Percentiles rank a stretch among this genome's conserved stretches.
phyloP scores from a whole-genome alignment of 305 asterid genomes.

The Ajuga reptans region DNA sequence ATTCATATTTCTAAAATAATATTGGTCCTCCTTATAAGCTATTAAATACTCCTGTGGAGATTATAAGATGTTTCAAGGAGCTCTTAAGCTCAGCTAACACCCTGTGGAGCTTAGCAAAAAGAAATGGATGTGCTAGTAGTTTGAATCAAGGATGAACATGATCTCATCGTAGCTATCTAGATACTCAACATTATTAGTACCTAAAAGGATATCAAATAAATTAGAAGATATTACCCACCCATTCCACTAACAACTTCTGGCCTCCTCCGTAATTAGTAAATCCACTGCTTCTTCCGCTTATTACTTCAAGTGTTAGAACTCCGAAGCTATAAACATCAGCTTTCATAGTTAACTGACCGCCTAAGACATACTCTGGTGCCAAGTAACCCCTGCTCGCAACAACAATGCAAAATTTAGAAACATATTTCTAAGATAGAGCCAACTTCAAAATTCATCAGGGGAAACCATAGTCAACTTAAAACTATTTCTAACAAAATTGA shows the following conservation, averaged over 20 bases:
- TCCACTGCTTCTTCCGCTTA: constrained; percentile 68
- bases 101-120: neutral
- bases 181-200: neutral
- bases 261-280: constrained; percentile 42
- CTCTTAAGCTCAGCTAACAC: no score
- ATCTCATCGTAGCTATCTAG: neutral
- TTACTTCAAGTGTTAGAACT: constrained; percentile 62
- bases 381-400: constrained; percentile 70
- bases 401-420: constrained; percentile 14
- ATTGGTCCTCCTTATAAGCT: no score
- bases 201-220: constrained; percentile 9
- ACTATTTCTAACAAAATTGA: neutral
- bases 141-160: neutral
- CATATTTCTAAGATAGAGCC: neutral
- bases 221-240: constrained; percentile 47
- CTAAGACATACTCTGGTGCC: constrained; percentile 91
- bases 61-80: no score
- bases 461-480: neutral
- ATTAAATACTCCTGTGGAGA: no score
- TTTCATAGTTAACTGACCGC: constrained; percentile 79
- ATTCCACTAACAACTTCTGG: constrained; percentile 59
- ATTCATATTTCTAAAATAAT: no score
- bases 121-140: neutral
- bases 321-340: constrained; percentile 87
- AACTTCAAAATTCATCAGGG: neutral